phyloP scores from a whole-genome alignment of 2,329 filamentous ascomycete genomes.

The Fusarium sacchari region DNA sequence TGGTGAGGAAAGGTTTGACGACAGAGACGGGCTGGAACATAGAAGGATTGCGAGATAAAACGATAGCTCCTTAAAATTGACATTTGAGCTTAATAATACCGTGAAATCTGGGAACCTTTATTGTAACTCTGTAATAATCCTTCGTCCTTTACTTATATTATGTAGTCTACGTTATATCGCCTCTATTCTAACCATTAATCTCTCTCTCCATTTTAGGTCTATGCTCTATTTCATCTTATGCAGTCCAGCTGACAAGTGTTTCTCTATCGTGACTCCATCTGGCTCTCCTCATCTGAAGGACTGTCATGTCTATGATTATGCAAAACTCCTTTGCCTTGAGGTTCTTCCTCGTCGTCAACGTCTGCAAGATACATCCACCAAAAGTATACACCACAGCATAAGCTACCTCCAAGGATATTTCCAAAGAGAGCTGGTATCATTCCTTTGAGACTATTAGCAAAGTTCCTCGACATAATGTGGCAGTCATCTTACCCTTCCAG shows the following conservation, averaged over 20 bases:
- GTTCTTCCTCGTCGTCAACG: not conserved
- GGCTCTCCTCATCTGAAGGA: conserved; percentile 32
- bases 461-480: too few relatives aligned
- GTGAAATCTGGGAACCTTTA: not conserved
- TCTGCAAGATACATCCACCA: conserved; percentile 39
- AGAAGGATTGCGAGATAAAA: not conserved
- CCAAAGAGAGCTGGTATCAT: conserved; percentile 64
- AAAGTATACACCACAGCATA: conserved; percentile 59
- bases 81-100: not conserved
- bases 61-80: not conserved
- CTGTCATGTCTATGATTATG: not conserved
- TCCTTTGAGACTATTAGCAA: conserved; percentile 6
- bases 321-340: conserved; percentile 8
- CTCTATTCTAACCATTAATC: not conserved
- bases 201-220: not conserved
- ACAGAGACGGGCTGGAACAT: not conserved
- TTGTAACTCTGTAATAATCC: too few relatives aligned
- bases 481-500: conserved; percentile 66
- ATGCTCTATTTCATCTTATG: rapidly evolving
- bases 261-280: not conserved
- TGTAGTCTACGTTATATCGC: rapidly evolving
- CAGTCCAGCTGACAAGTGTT: not conserved
- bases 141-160: not conserved
- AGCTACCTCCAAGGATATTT: conserved; percentile 63
- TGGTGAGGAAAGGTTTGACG: not conserved